Percentiles rank a stretch among this genome's conserved stretches.
Conservation (phyloP, 1,139 yeast genomes). For the Kodamaea suecica region DNA sequence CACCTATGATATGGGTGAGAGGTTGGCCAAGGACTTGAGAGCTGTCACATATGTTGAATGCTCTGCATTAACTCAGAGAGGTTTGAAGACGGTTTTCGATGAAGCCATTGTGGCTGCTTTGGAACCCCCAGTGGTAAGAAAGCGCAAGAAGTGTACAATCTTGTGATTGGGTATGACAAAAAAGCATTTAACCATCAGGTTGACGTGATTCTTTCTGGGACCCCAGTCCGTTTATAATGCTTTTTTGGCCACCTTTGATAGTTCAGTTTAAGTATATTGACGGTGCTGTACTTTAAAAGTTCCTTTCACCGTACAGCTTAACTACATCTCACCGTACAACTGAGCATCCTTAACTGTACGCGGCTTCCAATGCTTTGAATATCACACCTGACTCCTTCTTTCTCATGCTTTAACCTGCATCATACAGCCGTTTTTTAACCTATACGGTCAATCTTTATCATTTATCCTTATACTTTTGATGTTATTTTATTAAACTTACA, state of each 20-base stretch:
- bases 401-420: no score
- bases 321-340: no score
- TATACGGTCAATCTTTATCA: no score
- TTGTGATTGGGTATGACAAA: slow-evolving; percentile 9
- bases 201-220: no score
- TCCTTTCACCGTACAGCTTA: no score
- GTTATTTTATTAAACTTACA: no score
- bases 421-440: no score
- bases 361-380: no score
- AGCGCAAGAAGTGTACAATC: slow-evolving; percentile 73
- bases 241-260: neutral
- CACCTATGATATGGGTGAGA: slow-evolving; percentile 83
- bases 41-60: slow-evolving; percentile 97
- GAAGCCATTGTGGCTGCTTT: slow-evolving; percentile 96
- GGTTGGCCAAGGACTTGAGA: slow-evolving; percentile 86
- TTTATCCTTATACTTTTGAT: no score
- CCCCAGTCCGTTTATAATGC: no score
- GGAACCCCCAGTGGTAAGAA: slow-evolving; percentile 84
- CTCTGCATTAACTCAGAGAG: slow-evolving; percentile 96
- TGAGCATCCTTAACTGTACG: no score
- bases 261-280: slow-evolving; percentile 1
- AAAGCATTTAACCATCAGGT: neutral
- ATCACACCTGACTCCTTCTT: no score
- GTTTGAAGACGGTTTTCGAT: slow-evolving; percentile 91
- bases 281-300: neutral